phyloP scores from a whole-genome alignment of 106 monocot genomes.

The Narthecium ossifragum region DNA sequence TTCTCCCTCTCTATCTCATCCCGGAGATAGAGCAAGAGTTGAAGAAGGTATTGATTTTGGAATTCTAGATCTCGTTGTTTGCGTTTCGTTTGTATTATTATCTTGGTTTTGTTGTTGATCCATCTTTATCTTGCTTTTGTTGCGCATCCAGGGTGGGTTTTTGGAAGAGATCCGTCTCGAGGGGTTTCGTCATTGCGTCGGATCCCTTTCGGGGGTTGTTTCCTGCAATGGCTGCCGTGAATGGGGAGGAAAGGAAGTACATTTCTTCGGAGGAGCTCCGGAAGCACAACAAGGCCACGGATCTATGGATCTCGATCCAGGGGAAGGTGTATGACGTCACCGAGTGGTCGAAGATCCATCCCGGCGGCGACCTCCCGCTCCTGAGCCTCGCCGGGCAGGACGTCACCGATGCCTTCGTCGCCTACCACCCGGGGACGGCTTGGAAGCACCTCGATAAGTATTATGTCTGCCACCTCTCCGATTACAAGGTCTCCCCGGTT shows the following conservation, averaged over 20 bases:
- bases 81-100: not conserved
- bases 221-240: not conserved
- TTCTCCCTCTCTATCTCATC: not conserved
- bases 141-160: no score
- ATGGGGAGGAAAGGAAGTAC: constrained; percentile 7
- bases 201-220: no score
- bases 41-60: no score
- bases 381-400: constrained; percentile 61
- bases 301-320: constrained; percentile 66
- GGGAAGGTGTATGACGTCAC: constrained; percentile 76
- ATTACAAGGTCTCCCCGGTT: constrained; percentile 53
- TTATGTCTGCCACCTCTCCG: constrained; percentile 41
- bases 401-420: constrained; percentile 68
- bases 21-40: not conserved
- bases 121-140: not conserved
- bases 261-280: constrained; percentile 42
- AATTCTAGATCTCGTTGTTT: not conserved
- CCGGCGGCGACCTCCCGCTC: constrained; percentile 70
- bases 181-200: not conserved
- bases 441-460: constrained; percentile 48
- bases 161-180: no score
- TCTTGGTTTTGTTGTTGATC: not conserved
- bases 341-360: constrained; percentile 33
- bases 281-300: constrained; percentile 25
- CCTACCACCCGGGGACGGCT: constrained; percentile 55